Conservation (phyloP, 768 basidiomycete genomes). For the Termitomyces sp. region DNA sequence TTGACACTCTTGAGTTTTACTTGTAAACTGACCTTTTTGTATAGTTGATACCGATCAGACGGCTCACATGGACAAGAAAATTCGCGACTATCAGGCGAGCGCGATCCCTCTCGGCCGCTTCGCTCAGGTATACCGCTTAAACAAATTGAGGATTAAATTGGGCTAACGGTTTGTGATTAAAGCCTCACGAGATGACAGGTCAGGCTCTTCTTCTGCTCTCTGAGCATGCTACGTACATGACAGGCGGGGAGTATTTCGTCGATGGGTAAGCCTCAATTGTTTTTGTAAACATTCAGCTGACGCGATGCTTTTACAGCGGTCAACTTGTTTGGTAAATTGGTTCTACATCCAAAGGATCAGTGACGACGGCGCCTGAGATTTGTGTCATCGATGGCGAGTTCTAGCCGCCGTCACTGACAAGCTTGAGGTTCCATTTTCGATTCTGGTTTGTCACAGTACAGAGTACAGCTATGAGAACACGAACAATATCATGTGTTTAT, state of each 20-base stretch:
- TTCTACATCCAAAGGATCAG: background rate
- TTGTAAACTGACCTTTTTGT: background rate
- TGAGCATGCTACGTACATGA: conserved; percentile 51
- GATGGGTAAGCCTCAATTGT: conserved; percentile 40
- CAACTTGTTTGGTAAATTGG: conserved; percentile 13
- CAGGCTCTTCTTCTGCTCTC: conserved; percentile 55
- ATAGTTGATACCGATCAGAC: conserved; percentile 61
- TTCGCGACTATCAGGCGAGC: conserved; percentile 45
- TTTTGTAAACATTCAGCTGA: background rate
- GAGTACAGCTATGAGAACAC: too few species aligned
- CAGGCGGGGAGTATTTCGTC: conserved; percentile 52
- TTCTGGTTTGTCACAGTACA: background rate
- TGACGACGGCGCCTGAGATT: background rate
- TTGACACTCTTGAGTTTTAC: background rate
- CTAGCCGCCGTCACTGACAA: background rate
- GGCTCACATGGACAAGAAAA: conserved; percentile 42
- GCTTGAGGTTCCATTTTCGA: background rate
- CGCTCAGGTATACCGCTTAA: conserved; percentile 36
- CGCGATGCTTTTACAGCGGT: background rate
- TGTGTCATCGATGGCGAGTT: background rate
- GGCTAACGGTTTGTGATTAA: conserved; percentile 12
- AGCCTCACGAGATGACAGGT: conserved; percentile 56
- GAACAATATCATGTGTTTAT: too few species aligned
- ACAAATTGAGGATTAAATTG: background rate
- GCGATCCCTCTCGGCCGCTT: conserved; percentile 54